These are phyloP conservation scores for Thielaviopsis musarum DNA, from an alignment of 2,329 filamentous ascomycete species.

Conservation along the genomic window DNA sequence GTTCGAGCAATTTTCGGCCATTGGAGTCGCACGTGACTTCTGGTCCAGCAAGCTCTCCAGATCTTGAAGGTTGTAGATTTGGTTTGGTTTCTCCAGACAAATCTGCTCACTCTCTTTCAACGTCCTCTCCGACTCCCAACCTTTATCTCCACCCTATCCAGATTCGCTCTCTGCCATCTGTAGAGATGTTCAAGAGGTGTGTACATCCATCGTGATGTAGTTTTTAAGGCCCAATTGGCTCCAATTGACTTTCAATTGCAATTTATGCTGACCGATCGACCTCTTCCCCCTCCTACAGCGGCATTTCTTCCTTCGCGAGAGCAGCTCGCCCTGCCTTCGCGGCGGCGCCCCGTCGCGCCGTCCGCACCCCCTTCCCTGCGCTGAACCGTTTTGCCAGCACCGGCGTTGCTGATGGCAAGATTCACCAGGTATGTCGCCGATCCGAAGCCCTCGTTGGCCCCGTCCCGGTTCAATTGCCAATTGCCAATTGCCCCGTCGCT, in stretches of 20 bases:
- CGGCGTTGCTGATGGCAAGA: slow-evolving; percentile 46
- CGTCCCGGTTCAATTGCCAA: not conserved
- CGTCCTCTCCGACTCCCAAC: slow-evolving; percentile 30
- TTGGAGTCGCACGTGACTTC: slow-evolving; percentile 13
- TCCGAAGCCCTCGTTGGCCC: not conserved
- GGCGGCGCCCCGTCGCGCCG: slow-evolving; percentile 38
- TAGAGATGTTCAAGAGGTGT: slow-evolving; percentile 74
- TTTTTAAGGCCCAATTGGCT: slow-evolving; percentile 17
- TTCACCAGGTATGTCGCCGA: slow-evolving; percentile 41
- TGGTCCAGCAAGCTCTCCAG: slow-evolving; percentile 11
- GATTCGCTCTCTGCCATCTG: slow-evolving; percentile 50
- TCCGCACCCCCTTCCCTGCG: slow-evolving; percentile 36
- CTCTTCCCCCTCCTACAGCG: slow-evolving; percentile 31
- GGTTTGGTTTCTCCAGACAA: slow-evolving; percentile 22
- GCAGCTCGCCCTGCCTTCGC: slow-evolving; percentile 44
- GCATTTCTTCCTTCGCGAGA: slow-evolving; percentile 48
- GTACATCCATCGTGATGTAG: slow-evolving; percentile 23
- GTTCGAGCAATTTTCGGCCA: slow-evolving; percentile 14
- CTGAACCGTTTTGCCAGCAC: slow-evolving; percentile 44
- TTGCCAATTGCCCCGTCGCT: not conserved
- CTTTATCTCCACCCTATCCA: slow-evolving; percentile 40
- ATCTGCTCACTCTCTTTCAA: slow-evolving; percentile 31
- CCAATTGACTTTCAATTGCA: slow-evolving; percentile 28
- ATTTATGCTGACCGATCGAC: slow-evolving; percentile 22
- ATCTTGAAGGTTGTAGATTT: slow-evolving; percentile 12